Base-by-base conservation (phyloP, 257 asterid species). In the Capsicum pubescens region DNA sequence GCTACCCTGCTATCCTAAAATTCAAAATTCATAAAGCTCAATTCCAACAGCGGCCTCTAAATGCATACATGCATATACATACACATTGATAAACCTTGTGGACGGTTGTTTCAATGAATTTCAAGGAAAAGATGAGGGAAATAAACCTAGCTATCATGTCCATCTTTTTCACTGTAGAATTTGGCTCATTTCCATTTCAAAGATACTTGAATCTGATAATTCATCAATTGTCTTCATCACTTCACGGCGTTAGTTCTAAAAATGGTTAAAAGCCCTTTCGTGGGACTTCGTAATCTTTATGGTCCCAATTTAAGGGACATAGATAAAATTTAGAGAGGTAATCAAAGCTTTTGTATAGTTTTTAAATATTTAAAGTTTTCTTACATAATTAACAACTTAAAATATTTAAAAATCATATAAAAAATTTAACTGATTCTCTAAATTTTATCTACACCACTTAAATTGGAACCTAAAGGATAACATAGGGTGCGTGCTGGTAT, bases 161-260 rank as follows among this genome's bases (percentile, higher is more conserved):
- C 35, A 50, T 36, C 54, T 7, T 68, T 68, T 68, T 35, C 48
- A 66, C 26, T 16, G 3, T 74, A 50, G 21, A 76, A 76, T 52
- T 76, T 52, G 63, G 81, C 21, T 14, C 63, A 21, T 52, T 76
- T 76, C 64, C 64, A 8, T 76, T 76, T 76, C 26, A 76, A 76
- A 52, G 14, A 54, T 13, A 26, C 11, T 76, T 76, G 48, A 76
- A 52, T 21, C 5, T 54, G 39, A 76, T 10, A 36, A 21, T 14
- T 52, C 26, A 70, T 70, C 26, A 10, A 70, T 44, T 70, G 56
- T 9, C 17, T 8, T 44, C 79, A 26, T 76, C 81, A 76, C 44
- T 26, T 26, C 44, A 52, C 48, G 9, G 19, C 61, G 44, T 50
- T 14, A 21, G 59, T 74, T 74, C 21, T 4, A 74, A 74, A 13